A percentile compares a stretch with the other conserved stretches of the same genome.
Evolutionary conservation across 2,329 filamentous ascomycete genomes (phyloP).

Genomic region (Tolypocladium paradoxum): DNA sequence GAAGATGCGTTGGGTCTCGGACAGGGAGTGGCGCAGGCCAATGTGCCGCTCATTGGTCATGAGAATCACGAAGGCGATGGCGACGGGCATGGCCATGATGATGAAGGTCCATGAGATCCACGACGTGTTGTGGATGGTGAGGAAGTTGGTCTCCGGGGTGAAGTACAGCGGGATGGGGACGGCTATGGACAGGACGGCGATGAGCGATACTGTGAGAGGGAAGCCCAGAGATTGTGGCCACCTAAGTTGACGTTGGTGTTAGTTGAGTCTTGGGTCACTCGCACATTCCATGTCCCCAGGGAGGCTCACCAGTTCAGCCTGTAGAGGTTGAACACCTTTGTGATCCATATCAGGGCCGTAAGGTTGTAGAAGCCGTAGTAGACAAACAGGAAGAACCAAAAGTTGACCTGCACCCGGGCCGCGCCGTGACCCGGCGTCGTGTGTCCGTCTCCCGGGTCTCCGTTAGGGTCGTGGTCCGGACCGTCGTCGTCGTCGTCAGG

Average conservation of each 20-base stretch:
- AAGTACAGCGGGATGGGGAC: slow-evolving; percentile 51
- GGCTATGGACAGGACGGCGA: slow-evolving; percentile 48
- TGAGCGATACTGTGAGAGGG: slow-evolving; percentile 50
- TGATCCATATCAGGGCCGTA: slow-evolving; percentile 59
- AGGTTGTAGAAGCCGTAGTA: slow-evolving; percentile 62
- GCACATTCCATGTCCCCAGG: neutral
- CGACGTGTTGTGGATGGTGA: slow-evolving; percentile 52
- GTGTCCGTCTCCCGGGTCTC: slow-evolving; percentile 4
- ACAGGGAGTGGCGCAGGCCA: slow-evolving; percentile 47
- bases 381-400: slow-evolving; percentile 61
- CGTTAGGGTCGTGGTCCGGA: slow-evolving; percentile 10
- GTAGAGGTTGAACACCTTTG: slow-evolving; percentile 62
- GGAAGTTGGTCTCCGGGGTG: slow-evolving; percentile 37
- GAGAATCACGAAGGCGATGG: slow-evolving; percentile 53
- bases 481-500: slow-evolving; percentile 30
- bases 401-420: slow-evolving; percentile 54
- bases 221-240: slow-evolving; percentile 57
- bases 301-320: slow-evolving; percentile 48
- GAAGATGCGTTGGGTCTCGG: slow-evolving; percentile 58
- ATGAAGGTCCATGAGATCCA: slow-evolving; percentile 63
- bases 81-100: slow-evolving; percentile 59
- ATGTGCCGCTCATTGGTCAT: slow-evolving; percentile 54
- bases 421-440: slow-evolving; percentile 51
- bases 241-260: slow-evolving; percentile 13
- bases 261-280: neutral